Base-by-base conservation (phyloP, 306 rosid genomes). In the Spatholobus suberectus region DNA sequence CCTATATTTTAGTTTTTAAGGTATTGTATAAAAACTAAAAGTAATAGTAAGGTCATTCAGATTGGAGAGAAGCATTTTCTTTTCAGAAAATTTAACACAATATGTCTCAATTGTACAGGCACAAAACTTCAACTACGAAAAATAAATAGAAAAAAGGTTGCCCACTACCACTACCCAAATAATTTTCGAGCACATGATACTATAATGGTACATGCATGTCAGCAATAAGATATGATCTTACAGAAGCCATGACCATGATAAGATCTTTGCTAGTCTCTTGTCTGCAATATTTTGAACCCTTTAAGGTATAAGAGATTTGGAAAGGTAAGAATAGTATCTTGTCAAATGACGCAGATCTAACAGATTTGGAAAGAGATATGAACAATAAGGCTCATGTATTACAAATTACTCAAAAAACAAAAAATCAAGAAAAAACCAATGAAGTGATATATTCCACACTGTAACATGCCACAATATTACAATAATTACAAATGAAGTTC, bases 401-500 rank as follows among this genome's bases (percentile, higher is more conserved):
- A 41, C 47, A 65, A 12, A 61, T 62, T 29, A 76, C 27, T 11
- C 6, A 8, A 58, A 23, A 3, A 20, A 21, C 5, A 58, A 49
- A 35, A 12, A 8, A 82, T 8, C n/a, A n/a, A 32, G 26, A 55
- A 21, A 55, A 67, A 43, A 20, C 15, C 17, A 52, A 23, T 24
- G 10, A 65, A 18, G 8, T 6, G 70, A 80, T 32, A 49, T 75
- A 65, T 40, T 76, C 40, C 75, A 61, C 75, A 40, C 57, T 29
- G 59, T 37, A 75, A 61, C 62, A 72, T 73, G 68, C 68, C 49
- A 72, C 26, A 15, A 55, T 23, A 44, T 80, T 55, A 26, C 78
- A 47, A 70, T 51, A 83, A 57, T 79, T 76, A 84, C 83, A 82
- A 69, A 87, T 38, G 62, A 81, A 66, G 61, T 65, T 32, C 35